Percentiles rank a stretch among this genome's conserved stretches.
Conservation (phyloP, 2,329 filamentous ascomycete genomes). For the Alternaria sp. region DNA sequence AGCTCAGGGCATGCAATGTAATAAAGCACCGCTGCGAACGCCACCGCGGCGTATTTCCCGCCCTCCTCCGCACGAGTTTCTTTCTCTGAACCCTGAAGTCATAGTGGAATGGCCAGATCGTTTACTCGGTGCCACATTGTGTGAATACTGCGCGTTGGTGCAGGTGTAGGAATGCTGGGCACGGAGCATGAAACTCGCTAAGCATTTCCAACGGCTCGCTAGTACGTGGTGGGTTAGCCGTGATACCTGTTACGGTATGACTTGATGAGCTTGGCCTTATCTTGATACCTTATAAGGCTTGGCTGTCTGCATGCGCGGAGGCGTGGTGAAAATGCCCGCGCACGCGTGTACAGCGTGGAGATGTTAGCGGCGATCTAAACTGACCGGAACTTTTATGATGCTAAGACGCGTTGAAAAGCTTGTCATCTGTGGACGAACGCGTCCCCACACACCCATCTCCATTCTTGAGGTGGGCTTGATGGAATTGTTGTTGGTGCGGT, state of each 20-base stretch:
- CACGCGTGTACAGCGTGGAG: neutral
- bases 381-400: neutral
- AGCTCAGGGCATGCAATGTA: constrained; percentile 36
- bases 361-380: neutral
- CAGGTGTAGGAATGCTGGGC: constrained; percentile 13
- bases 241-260: constrained; percentile 6
- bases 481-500: neutral
- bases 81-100: constrained; percentile 18
- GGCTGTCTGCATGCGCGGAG: constrained; percentile 31
- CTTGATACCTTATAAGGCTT: constrained; percentile 25
- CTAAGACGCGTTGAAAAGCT: constrained; percentile 10
- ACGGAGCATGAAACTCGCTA: constrained; percentile 40
- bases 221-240: constrained; percentile 9
- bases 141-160: constrained; percentile 18
- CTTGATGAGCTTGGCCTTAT: constrained; percentile 23
- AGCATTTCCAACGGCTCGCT: constrained; percentile 23
- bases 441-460: neutral
- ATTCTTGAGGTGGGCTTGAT: neutral
- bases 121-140: constrained; percentile 9
- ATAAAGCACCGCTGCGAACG: constrained; percentile 39
- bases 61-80: constrained; percentile 14
- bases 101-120: constrained; percentile 20
- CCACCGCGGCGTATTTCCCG: constrained; percentile 21
- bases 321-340: neutral
- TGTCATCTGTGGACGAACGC: neutral